Base-by-base conservation (phyloP, 768 basidiomycete genomes). In the Mycena crocata region DNA sequence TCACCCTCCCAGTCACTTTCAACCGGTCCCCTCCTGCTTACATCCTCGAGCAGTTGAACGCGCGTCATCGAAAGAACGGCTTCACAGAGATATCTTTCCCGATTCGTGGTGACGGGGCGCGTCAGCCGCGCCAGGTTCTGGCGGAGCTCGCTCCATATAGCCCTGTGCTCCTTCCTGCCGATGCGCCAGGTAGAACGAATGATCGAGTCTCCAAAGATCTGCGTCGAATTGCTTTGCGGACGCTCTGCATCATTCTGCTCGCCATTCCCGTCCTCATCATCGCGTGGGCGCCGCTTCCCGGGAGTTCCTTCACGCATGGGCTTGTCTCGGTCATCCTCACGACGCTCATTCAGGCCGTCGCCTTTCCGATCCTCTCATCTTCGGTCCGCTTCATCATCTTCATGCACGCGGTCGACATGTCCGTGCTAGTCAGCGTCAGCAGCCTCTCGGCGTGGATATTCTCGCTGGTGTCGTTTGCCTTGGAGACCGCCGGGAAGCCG, bases 191-290 rank as follows among this genome's bases (percentile, higher is more conserved):
- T 65, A 39, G 74, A 70, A 44, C 70, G 71, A 78, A 76, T 7
- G 71, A 68, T 14, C 77, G 71, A 48, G 80, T 82, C 65, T 74
- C 83, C 28, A 69, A 68, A 6, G 60, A 67, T 44, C 71, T 82
- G 6, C 59, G 48, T 19, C 49, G 59, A 23, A 50, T 61, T 39
- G 65, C 74, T 23, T 15, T 73, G 15, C 79, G 81, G 21, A 80
- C 79, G 2, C 52, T 72, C 17, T 34, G 74, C 19, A 81, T 76
- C 23, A 71, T 71, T n/a, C 24, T 77, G 28, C 70, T 83, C 28
- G 78, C 79, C 37, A 74, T 83, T 32, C 83, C 83, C 1, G 81
- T 84, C 10, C 75, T 84, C 17, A 70, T 84, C 39, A 73, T 84
- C 70, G 72, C 83, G 8, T 84, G 83, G 83, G 81, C 82, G 1